phyloP scores from a whole-genome alignment of 2,329 filamentous ascomycete genomes.

The Mycosphaerelloides madeirae region DNA sequence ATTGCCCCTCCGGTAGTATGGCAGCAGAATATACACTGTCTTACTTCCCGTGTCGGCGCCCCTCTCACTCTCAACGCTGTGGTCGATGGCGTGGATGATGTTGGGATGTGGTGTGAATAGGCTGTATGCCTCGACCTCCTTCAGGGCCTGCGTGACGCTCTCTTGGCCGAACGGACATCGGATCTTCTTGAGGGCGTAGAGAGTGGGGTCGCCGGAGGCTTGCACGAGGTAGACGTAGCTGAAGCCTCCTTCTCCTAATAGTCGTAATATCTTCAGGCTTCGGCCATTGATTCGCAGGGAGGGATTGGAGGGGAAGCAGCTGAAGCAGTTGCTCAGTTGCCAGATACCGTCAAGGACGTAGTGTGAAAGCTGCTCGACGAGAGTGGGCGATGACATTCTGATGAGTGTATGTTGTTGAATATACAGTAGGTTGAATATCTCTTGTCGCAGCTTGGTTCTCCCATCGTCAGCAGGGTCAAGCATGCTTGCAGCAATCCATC shows the following conservation, averaged over 20 bases:
- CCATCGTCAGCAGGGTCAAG: too few relatives aligned
- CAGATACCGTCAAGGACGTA: constrained; percentile 85
- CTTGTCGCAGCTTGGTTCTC: too few relatives aligned
- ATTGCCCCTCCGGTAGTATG: constrained; percentile 92
- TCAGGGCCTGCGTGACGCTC: constrained; percentile 88
- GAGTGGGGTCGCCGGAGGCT: constrained; percentile 74
- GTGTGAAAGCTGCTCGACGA: constrained; percentile 35
- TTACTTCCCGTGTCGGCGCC: constrained; percentile 61
- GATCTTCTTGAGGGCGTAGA: constrained; percentile 97
- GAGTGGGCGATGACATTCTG: constrained; percentile 25
- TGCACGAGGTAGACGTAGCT: constrained; percentile 98
- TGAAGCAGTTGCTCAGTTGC: constrained; percentile 89
- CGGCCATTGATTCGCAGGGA: constrained; percentile 92
- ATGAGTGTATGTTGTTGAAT: background rate
- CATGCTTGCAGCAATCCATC: too few relatives aligned
- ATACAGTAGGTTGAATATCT: background rate
- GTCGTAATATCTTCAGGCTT: constrained; percentile 90
- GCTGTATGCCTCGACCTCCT: constrained; percentile 94
- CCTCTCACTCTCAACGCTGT: constrained; percentile 71
- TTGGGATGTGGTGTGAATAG: constrained; percentile 78
- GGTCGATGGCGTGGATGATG: constrained; percentile 82
- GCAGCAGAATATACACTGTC: constrained; percentile 93
- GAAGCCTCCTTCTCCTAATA: constrained; percentile 96
- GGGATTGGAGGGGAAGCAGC: constrained; percentile 90
- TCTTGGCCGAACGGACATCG: constrained; percentile 96